Conservation (phyloP, 1,139 yeast genomes). For the Sugiyamaella xylanicola region DNA sequence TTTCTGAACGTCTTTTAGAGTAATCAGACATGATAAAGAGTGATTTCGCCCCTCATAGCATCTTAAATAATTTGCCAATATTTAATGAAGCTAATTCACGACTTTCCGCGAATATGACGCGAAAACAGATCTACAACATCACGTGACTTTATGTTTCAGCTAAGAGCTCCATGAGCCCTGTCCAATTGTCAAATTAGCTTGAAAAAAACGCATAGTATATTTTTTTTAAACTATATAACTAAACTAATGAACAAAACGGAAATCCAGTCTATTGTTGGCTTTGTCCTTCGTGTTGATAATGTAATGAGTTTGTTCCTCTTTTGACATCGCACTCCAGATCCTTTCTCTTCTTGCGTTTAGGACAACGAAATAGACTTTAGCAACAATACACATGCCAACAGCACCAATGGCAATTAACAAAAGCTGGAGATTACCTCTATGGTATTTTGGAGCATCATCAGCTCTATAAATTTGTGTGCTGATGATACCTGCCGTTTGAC, state of each 20-base stretch:
- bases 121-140: too few species aligned
- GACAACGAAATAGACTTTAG: slow-evolving; percentile 48
- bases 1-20: neutral
- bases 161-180: too few species aligned
- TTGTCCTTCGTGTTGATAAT: slow-evolving; percentile 49
- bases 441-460: slow-evolving; percentile 61
- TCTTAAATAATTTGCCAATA: too few species aligned
- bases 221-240: neutral
- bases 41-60: too few species aligned
- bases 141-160: too few species aligned
- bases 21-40: slow-evolving; percentile 1
- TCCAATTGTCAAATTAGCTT: too few species aligned
- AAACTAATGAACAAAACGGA: slow-evolving; percentile 42
- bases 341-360: slow-evolving; percentile 51
- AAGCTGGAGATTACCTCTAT: slow-evolving; percentile 54
- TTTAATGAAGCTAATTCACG: too few species aligned
- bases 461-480: slow-evolving; percentile 56
- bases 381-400: slow-evolving; percentile 27
- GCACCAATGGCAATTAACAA: slow-evolving; percentile 45
- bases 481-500: slow-evolving; percentile 57
- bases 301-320: slow-evolving; percentile 53
- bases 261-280: slow-evolving; percentile 62
- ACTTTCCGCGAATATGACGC: too few species aligned
- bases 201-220: neutral
- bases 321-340: slow-evolving; percentile 52